Conservation (phyloP, 805 yeast genomes). For the Cyberlindnera veronae region DNA sequence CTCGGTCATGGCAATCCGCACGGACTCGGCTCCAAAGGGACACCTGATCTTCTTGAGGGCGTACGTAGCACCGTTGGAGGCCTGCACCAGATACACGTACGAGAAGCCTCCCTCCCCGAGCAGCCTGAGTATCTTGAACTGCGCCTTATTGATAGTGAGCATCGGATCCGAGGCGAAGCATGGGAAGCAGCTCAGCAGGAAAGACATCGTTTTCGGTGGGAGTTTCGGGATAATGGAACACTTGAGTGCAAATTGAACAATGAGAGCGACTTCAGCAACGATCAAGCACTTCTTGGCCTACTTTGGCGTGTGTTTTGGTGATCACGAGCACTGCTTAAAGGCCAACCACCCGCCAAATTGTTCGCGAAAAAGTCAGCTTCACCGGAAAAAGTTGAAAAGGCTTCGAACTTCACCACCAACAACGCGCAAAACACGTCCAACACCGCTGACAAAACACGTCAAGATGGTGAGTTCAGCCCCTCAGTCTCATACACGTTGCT, state of each 20-base stretch:
- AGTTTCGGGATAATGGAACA: no score
- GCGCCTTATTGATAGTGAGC: constrained; percentile 56
- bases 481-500: not conserved
- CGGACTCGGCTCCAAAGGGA: constrained; percentile 78
- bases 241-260: no score
- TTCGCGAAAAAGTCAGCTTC: no score
- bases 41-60: constrained; percentile 87
- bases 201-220: constrained; percentile 10
- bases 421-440: no score
- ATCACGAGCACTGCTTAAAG: no score
- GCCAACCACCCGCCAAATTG: no score
- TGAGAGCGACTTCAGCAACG: no score
- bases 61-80: constrained; percentile 43
- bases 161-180: constrained; percentile 45
- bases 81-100: constrained; percentile 74
- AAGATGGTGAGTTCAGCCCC: constrained; percentile 13
- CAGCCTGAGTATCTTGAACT: constrained; percentile 61
- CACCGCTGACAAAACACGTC: not conserved
- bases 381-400: no score
- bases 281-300: no score
- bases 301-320: no score
- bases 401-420: no score
- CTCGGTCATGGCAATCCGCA: constrained; percentile 72
- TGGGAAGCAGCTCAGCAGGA: constrained; percentile 14
- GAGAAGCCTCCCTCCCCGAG: constrained; percentile 91